Conservation (phyloP, 2,329 filamentous ascomycete species). For the Apiospora aurea region DNA sequence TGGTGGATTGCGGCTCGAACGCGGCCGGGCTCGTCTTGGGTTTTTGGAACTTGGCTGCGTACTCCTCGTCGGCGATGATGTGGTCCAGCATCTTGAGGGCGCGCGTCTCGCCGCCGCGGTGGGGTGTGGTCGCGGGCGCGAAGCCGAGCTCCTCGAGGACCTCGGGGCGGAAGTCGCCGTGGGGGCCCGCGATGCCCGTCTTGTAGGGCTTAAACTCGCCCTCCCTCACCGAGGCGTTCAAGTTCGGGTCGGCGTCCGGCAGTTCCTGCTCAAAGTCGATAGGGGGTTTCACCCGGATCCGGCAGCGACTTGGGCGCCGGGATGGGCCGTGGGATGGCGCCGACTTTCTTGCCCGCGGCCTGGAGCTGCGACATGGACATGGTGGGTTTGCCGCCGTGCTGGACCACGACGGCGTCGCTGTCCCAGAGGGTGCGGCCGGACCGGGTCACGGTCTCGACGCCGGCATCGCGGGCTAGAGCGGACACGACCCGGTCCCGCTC, state of each 20-base stretch:
- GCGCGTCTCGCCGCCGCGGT: conserved; percentile 73
- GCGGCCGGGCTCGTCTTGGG: conserved; percentile 77
- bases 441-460: conserved; percentile 70
- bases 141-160: conserved; percentile 76
- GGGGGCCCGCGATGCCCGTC: conserved; percentile 67
- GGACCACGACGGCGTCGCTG: conserved; percentile 70
- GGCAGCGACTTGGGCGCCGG: conserved; percentile 65
- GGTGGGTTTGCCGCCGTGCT: conserved; percentile 72
- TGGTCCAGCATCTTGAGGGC: conserved; percentile 65
- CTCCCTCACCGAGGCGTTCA: conserved; percentile 64
- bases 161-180: conserved; percentile 73
- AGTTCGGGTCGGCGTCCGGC: conserved; percentile 60
- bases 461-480: conserved; percentile 66
- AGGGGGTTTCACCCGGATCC: conserved; percentile 66
- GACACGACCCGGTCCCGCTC: conserved; percentile 68
- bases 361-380: conserved; percentile 77
- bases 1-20: conserved; percentile 76
- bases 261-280: conserved; percentile 62
- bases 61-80: conserved; percentile 68
- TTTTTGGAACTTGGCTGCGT: conserved; percentile 78
- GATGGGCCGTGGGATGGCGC: conserved; percentile 64
- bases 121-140: conserved; percentile 67
- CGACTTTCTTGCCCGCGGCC: conserved; percentile 67
- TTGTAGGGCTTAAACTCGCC: conserved; percentile 63
- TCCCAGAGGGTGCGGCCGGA: conserved; percentile 77